Percentiles rank a stretch among this genome's conserved stretches.
Conservation (phyloP, 768 basidiomycete species). For the Leccinum sublutescens region DNA sequence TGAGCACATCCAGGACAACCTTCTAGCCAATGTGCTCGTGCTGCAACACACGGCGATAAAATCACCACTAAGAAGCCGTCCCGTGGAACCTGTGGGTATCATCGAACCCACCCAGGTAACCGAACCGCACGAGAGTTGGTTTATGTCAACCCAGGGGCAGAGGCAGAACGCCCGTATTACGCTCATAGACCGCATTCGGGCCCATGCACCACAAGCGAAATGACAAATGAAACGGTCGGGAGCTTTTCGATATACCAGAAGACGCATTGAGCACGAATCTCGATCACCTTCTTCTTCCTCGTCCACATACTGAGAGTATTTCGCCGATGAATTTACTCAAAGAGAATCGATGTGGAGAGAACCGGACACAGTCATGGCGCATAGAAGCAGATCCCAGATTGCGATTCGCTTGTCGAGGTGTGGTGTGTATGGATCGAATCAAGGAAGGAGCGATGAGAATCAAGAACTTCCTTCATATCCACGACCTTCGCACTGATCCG, state of each 20-base stretch:
- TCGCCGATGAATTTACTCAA: slow-evolving; percentile 43
- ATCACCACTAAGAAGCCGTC: slow-evolving; percentile 70
- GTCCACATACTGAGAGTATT: slow-evolving; percentile 41
- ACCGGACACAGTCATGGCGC: slow-evolving; percentile 73
- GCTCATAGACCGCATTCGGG: slow-evolving; percentile 70
- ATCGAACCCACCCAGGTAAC: slow-evolving; percentile 70
- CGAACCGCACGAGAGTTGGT: slow-evolving; percentile 63
- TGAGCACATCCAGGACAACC: slow-evolving; percentile 75
- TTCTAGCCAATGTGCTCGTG: slow-evolving; percentile 86
- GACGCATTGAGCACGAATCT: slow-evolving; percentile 62
- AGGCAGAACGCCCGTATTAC: slow-evolving; percentile 51
- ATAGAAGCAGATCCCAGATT: slow-evolving; percentile 43
- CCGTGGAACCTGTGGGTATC: slow-evolving; percentile 63
- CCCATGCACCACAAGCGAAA: slow-evolving; percentile 64
- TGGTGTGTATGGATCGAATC: slow-evolving; percentile 43
- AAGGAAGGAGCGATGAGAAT: slow-evolving; percentile 55
- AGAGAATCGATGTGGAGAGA: slow-evolving; percentile 74
- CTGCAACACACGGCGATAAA: slow-evolving; percentile 69
- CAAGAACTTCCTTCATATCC: slow-evolving; percentile 51
- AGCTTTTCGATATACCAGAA: slow-evolving; percentile 75
- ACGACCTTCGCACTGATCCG: slow-evolving; percentile 47
- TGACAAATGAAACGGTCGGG: slow-evolving; percentile 70
- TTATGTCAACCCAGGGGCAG: slow-evolving; percentile 54
- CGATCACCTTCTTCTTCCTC: slow-evolving; percentile 43
- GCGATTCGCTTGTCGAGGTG: too few relatives aligned